These are phyloP conservation scores for Collybia sp. DNA, from an alignment of 768 basidiomycete species.

Conservation along the genomic window DNA sequence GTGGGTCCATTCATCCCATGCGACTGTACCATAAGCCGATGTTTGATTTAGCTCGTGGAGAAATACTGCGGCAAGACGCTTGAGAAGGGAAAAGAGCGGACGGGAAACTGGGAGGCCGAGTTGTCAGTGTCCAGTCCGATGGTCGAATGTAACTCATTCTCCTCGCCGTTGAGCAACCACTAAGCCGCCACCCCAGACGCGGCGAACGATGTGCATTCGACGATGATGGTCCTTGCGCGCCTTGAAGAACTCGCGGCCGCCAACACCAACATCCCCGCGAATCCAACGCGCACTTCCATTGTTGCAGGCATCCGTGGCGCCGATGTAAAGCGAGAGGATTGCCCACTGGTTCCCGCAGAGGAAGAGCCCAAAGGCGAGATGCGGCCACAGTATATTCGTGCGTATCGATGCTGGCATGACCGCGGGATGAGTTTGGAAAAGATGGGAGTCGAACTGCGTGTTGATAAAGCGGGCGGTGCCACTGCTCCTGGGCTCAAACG, in stretches of 20 bases:
- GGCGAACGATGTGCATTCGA: constrained; percentile 32
- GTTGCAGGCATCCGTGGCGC: not conserved
- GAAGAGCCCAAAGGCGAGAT: constrained; percentile 5
- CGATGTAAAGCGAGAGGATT: not conserved
- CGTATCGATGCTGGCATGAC: constrained; percentile 28
- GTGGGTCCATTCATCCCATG: too few species aligned
- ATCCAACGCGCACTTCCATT: not conserved
- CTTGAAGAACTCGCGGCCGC: constrained; percentile 19
- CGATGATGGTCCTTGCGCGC: constrained; percentile 22
- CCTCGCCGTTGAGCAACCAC: not conserved
- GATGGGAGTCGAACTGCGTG: constrained; percentile 22
- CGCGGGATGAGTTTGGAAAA: constrained; percentile 18
- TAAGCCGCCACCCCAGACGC: constrained; percentile 20
- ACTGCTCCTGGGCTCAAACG: too few species aligned
- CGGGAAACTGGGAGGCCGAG: constrained; percentile 29
- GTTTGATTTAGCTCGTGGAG: constrained; percentile 23
- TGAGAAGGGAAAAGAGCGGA: constrained; percentile 22
- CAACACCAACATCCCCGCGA: too few species aligned
- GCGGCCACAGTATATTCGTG: constrained; percentile 23
- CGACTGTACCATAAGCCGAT: not conserved
- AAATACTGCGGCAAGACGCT: constrained; percentile 25
- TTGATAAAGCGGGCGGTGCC: constrained; percentile 11
- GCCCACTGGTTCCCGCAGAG: constrained; percentile 1
- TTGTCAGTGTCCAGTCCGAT: constrained; percentile 20
- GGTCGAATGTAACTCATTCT: constrained; percentile 12